These are phyloP conservation scores for Physcia stellaris DNA, from an alignment of 495 filamentous ascomycete species.

Conservation along the genomic window DNA sequence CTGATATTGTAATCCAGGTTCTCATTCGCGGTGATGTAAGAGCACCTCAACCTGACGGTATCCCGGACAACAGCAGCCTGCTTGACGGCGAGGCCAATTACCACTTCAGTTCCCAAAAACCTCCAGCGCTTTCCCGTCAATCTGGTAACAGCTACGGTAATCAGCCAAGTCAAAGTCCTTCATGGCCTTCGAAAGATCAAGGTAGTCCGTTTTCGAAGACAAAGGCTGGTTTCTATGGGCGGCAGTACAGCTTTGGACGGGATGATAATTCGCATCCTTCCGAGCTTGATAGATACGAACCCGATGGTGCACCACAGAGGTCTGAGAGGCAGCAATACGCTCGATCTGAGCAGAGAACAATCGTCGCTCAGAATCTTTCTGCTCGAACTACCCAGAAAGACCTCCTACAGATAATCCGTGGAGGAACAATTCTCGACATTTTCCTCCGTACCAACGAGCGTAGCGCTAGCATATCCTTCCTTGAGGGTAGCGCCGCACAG, in stretches of 20 bases:
- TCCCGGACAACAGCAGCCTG: too few relatives aligned
- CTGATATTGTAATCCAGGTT: constrained; percentile 26
- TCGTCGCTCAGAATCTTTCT: constrained; percentile 48
- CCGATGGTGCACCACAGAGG: constrained; percentile 7
- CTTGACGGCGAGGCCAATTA: too few relatives aligned
- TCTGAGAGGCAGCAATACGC: constrained; percentile 20
- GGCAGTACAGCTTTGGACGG: constrained; percentile 15
- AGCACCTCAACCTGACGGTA: too few relatives aligned
- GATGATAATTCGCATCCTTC: constrained; percentile 23
- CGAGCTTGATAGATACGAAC: constrained; percentile 29
- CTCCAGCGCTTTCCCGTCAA: too few relatives aligned
- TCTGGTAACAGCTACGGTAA: too few relatives aligned
- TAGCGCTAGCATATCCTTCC: constrained; percentile 55
- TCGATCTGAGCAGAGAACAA: constrained; percentile 40
- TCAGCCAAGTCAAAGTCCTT: too few relatives aligned
- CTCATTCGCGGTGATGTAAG: constrained; percentile 38
- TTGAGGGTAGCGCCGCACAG: constrained; percentile 46
- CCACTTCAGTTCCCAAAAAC: too few relatives aligned
- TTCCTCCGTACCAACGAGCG: constrained; percentile 49
- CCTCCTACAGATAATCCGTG: constrained; percentile 49
- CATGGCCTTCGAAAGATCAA: too few relatives aligned
- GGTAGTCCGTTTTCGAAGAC: too few relatives aligned
- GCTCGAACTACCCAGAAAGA: constrained; percentile 53
- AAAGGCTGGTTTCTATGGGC: background rate
- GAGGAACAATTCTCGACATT: constrained; percentile 57